Percentiles rank a stretch among this genome's conserved stretches.
Conservation (phyloP, 1,284 basidiomycete genomes). For the Cryptococcus neoformans region DNA sequence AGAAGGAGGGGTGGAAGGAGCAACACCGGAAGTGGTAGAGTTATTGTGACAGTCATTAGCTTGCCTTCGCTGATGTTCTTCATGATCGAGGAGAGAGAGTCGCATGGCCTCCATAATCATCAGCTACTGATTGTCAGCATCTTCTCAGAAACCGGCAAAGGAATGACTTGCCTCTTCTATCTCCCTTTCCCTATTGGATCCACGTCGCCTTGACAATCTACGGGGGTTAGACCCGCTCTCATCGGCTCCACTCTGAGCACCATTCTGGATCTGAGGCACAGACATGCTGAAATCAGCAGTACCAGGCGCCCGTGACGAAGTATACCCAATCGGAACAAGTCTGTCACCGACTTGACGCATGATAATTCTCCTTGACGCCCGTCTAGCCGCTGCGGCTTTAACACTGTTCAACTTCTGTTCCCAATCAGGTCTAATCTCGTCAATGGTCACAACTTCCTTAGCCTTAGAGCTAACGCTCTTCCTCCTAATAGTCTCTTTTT, state of each 20-base stretch:
- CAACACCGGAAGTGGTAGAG: background rate
- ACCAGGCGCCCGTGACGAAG: slow-evolving; percentile 51
- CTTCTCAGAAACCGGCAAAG: background rate
- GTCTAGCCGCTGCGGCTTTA: slow-evolving; percentile 77
- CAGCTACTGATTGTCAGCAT: slow-evolving; percentile 55
- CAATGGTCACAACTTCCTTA: slow-evolving; percentile 82
- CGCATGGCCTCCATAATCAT: slow-evolving; percentile 99
- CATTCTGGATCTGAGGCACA: slow-evolving; percentile 10
- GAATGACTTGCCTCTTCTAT: slow-evolving; percentile 71
- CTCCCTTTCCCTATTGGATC: slow-evolving; percentile 63
- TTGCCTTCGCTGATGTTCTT: slow-evolving; percentile 51
- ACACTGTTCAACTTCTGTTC: slow-evolving; percentile 86
- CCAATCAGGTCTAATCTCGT: slow-evolving; percentile 93
- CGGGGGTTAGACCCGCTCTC: slow-evolving; percentile 12
- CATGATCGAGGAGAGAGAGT: slow-evolving; percentile 85
- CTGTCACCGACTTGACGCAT: slow-evolving; percentile 98
- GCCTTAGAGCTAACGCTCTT: slow-evolving; percentile 52
- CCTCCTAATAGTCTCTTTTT: slow-evolving; percentile 43
- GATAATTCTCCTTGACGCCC: slow-evolving; percentile 92
- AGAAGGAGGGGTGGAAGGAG: slow-evolving; percentile 1
- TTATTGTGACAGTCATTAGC: slow-evolving; percentile 20
- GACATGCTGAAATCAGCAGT: slow-evolving; percentile 48
- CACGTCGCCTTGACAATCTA: slow-evolving; percentile 18
- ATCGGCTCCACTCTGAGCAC: slow-evolving; percentile 1
- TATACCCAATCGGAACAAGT: slow-evolving; percentile 93